Evolutionary conservation across 768 basidiomycete genomes (phyloP), one percentile per base, ranked within the genome.

Genomic region (Boletus reticuloceps): DNA sequence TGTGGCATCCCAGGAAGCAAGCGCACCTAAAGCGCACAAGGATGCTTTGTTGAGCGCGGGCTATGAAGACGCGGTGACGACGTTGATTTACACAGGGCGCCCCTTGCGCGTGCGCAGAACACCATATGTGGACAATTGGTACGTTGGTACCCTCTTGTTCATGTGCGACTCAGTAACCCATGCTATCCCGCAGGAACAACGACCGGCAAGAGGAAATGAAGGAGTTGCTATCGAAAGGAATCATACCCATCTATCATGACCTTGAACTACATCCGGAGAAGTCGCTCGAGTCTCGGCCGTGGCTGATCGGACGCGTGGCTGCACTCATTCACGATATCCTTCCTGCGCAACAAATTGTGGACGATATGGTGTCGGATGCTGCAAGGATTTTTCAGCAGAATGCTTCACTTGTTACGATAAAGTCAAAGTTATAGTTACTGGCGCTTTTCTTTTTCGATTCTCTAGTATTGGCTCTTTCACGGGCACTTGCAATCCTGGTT

Each of bases 51-150:
- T 91, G 48, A 80, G 75, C 56, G 87, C 88, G 31, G 79, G 86
- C 10, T 87, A 82, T 62, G 91, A 89, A 56, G 94, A 94, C 69
- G 84, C 85, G 19, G 77, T 86, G 40, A 88, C 85, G 17, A 95
- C 94, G n/a, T 65, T 93, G 44, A 95, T 96, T 65, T 94, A 83
- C 75, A 91, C 91, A 42, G 94, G 94, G 12, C 85, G 94, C 32
- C 94, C 95, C 19, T 75, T 97, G 61, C 84, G 94, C 38, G 93
- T 96, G 37, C 75, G 86, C 59, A 84, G 85, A 69, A 94, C 91
- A 3, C 83, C 89, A 17, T 97, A 93, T 68, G 82, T 96, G 56
- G 84, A 85, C 16, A 84, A 93, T 59, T 94, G 93, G 90, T 88
- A 63, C 41, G 78, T 73, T 50, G 5, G 3, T 32, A 17, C 31